A percentile compares a stretch with the other conserved stretches of the same genome.
phyloP scores from a whole-genome alignment of 2,329 filamentous ascomycete species.

The Metarhizium guizhouense region DNA sequence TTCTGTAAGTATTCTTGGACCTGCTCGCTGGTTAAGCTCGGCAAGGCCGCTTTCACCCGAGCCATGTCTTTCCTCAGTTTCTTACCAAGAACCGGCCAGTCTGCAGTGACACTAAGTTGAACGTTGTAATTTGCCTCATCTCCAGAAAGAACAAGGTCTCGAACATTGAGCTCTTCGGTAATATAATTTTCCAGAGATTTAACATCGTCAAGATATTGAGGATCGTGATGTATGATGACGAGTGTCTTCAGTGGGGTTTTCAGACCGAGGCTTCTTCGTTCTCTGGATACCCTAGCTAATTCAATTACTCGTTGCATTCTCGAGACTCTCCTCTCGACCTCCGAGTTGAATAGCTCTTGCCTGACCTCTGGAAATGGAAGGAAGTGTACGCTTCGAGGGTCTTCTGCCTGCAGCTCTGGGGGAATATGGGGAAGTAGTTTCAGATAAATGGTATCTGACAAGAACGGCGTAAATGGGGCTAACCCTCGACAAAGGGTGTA shows the following conservation, averaged over 20 bases:
- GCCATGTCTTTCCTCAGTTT: constrained; percentile 94
- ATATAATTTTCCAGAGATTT: constrained; percentile 82
- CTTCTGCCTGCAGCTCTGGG: constrained; percentile 56
- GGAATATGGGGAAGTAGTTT: constrained; percentile 77
- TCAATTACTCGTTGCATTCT: constrained; percentile 97
- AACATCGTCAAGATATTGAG: constrained; percentile 78
- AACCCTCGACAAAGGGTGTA: constrained; percentile 82
- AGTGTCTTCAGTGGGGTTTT: constrained; percentile 89
- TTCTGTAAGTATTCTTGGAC: constrained; percentile 69
- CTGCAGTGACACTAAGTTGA: constrained; percentile 79
- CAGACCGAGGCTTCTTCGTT: constrained; percentile 73
- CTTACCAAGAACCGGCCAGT: constrained; percentile 92
- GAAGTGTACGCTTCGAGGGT: constrained; percentile 86
- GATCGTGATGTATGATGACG: constrained; percentile 77
- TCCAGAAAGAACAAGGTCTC: constrained; percentile 71
- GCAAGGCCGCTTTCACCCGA: constrained; percentile 85
- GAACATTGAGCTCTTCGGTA: constrained; percentile 82
- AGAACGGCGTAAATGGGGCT: constrained; percentile 91
- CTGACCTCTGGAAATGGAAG: constrained; percentile 81
- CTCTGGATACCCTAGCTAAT: constrained; percentile 75
- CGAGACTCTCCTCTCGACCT: constrained; percentile 75
- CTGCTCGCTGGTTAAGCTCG: constrained; percentile 66
- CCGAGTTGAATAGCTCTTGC: constrained; percentile 77
- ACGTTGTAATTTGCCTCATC: constrained; percentile 91
- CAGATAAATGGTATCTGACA: constrained; percentile 89